Base-by-base conservation (phyloP, 2,329 filamentous ascomycete genomes). In the Trichoderma sp. region DNA sequence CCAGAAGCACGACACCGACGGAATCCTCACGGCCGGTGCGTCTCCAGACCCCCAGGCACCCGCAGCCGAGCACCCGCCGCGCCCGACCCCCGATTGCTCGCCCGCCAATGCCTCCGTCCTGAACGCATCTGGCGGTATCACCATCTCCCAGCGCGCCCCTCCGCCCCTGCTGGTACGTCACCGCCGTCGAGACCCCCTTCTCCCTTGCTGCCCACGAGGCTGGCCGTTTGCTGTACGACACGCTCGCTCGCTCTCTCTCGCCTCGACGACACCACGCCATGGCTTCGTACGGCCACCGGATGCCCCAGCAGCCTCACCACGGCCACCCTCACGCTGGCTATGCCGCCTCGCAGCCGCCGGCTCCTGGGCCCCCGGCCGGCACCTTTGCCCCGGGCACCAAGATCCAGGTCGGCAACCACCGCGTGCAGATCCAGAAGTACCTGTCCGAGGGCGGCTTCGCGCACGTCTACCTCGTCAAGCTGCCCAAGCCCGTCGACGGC, bases 391-490 rank as follows among this genome's bases (percentile, higher is more conserved):
- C 95, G 7, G 94, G 94, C 50, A 99, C 95, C 68, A 97, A 98
- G 83, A 96, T 99, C 73, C 93, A 97, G 76, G 92, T 97, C 64
- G 95, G 95, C 75, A 87, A 85, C 75, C 95, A 99, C 77, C 89
- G 93, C 69, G 93, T 98, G 67, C 86, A 96, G 59, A 96, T 99
- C 71, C 93, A 97, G 75, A 95, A 94, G 77, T 99, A 99, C 79
- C 89, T 99, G 56, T 98, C 95, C 68, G 95, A 99, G 80, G 95
- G 95, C 71, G 95, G 95, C 47, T 99, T 99, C 75, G 95, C 95
- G 72, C 95, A 99, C 78, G 95, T 99, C 73, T 99, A 99, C 79
- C 89, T 98, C 57, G 95, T 98, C 75, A 92, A 91, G 76, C 82
- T 98, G 67, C 88, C 92, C 41, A 85, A 89, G 70, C 84, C 91